Evolutionary conservation across 257 asterid species (phyloP).

Genomic region (Solanum okadae): DNA sequence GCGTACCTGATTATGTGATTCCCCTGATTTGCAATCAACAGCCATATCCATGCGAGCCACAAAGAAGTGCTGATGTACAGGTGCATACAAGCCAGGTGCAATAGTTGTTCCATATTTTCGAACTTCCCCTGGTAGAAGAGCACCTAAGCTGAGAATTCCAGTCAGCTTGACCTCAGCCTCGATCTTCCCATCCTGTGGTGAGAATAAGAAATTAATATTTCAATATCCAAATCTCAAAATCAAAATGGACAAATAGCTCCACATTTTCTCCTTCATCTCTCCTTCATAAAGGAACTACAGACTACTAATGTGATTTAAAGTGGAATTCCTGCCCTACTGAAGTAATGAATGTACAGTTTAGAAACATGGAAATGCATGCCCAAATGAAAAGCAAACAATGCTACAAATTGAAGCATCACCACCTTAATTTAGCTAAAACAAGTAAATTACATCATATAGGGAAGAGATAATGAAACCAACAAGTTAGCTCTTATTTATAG

Average conservation of each 20-base stretch:
- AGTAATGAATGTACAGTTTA: background rate
- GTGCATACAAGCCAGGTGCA: conserved; percentile 28
- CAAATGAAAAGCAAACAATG: background rate
- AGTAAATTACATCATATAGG: background rate
- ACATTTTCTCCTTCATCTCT: background rate
- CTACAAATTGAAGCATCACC: background rate
- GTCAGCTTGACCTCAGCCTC: conserved; percentile 25
- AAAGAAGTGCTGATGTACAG: conserved; percentile 27
- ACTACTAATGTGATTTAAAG: background rate
- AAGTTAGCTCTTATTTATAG: background rate
- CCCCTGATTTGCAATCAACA: conserved; percentile 27
- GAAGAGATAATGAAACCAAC: background rate
- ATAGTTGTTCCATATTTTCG: conserved; percentile 27
- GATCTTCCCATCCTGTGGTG: conserved; percentile 19
- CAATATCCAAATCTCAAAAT: background rate
- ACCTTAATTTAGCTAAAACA: background rate
- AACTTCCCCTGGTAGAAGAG: conserved; percentile 31
- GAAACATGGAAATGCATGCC: background rate
- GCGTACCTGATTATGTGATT: conserved; percentile 19
- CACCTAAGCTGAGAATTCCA: conserved; percentile 31
- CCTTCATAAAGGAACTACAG: background rate
- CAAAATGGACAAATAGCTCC: background rate
- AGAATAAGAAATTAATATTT: background rate
- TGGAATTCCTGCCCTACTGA: background rate
- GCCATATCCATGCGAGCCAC: conserved; percentile 33